Conservation (phyloP, 257 asterid species). For the Orobanche coerulescens region DNA sequence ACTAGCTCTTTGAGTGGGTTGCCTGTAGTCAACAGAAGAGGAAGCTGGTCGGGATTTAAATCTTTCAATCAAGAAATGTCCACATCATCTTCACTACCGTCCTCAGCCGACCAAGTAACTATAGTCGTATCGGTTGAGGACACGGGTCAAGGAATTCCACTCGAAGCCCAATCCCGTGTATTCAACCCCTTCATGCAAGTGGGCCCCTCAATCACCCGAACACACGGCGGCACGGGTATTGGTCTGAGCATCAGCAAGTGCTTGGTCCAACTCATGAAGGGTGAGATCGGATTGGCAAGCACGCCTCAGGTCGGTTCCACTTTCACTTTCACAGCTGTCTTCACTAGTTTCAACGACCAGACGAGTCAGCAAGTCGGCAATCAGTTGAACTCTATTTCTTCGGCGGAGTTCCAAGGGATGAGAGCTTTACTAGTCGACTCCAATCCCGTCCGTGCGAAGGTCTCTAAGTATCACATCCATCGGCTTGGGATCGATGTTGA, state of each 20-base stretch:
- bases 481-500: conserved; percentile 69
- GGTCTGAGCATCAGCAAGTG: conserved; percentile 96
- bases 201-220: conserved; percentile 83
- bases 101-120: conserved; percentile 43
- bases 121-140: conserved; percentile 89
- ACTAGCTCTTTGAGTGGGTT: conserved; percentile 69
- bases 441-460: conserved; percentile 55
- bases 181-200: conserved; percentile 96
- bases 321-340: conserved; percentile 80
- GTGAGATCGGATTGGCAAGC: conserved; percentile 83
- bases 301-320: conserved; percentile 73
- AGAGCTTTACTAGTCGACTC: conserved; percentile 77
- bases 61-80: conserved; percentile 46
- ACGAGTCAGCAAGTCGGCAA: conserved; percentile 27
- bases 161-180: conserved; percentile 65
- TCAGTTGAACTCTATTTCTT: conserved; percentile 29
- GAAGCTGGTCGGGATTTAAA: conserved; percentile 63
- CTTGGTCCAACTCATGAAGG: conserved; percentile 94
- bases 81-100: conserved; percentile 24
- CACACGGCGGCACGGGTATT: conserved; percentile 93
- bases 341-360: conserved; percentile 35
- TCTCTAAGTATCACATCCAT: conserved; percentile 67
- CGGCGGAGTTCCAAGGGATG: conserved; percentile 67
- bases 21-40: conserved; percentile 58
- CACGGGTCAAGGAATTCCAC: conserved; percentile 88